Percentiles rank a stretch among this genome's conserved stretches.
These are phyloP conservation scores for Coemansia sp. DNA, from an alignment of 192 early-diverging fungal species.

Conservation along the genomic window DNA sequence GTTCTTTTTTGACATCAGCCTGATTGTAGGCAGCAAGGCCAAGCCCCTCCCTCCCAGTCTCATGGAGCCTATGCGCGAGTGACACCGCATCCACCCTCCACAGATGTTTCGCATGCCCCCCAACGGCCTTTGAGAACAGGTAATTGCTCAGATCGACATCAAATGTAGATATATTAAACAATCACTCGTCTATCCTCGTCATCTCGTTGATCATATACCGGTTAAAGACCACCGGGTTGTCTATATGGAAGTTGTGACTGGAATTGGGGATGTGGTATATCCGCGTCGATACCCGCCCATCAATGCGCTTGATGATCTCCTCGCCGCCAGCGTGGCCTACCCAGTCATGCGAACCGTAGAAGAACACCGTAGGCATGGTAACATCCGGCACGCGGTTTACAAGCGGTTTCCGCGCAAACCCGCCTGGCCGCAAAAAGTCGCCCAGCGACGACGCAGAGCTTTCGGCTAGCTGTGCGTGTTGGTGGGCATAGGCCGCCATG, in stretches of 20 bases:
- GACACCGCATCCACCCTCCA: neutral
- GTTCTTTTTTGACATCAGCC: neutral
- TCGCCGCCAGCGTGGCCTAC: slow-evolving; percentile 82
- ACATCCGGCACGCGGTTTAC: slow-evolving; percentile 63
- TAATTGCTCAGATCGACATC: neutral
- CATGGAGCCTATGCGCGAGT: neutral
- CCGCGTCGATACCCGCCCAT: slow-evolving; percentile 36
- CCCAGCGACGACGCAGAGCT: slow-evolving; percentile 83
- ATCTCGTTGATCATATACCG: slow-evolving; percentile 58
- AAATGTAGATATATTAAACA: neutral
- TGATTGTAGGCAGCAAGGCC: neutral
- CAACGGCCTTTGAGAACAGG: neutral
- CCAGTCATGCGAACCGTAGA: slow-evolving; percentile 85
- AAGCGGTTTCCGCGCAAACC: slow-evolving; percentile 79
- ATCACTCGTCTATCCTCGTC: slow-evolving; percentile 1
- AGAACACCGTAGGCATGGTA: slow-evolving; percentile 73
- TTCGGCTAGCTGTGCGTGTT: slow-evolving; percentile 72
- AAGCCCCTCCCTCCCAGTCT: neutral
- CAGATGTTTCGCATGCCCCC: neutral
- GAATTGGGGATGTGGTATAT: slow-evolving; percentile 55
- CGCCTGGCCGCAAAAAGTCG: slow-evolving; percentile 75
- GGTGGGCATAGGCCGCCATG: slow-evolving; percentile 79
- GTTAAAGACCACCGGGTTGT: slow-evolving; percentile 79
- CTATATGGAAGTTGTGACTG: slow-evolving; percentile 86
- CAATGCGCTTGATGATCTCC: slow-evolving; percentile 59